phyloP scores from a whole-genome alignment of 192 early-diverging fungal species.

The Dimargaris xerosporica region DNA sequence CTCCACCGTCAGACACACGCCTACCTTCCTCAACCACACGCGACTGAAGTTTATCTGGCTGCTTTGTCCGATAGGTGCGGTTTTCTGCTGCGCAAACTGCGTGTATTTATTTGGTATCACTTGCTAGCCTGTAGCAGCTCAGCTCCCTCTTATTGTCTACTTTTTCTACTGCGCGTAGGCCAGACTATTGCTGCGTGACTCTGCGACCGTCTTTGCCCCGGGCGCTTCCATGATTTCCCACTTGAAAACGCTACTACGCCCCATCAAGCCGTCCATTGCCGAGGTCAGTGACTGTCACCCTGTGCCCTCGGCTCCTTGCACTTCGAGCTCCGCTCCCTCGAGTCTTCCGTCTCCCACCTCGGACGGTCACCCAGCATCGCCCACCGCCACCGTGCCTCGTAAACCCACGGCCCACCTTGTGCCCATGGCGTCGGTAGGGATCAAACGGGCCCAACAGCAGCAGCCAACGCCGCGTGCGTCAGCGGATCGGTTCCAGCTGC shows the following conservation, averaged over 20 bases:
- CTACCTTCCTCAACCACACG: too few relatives aligned
- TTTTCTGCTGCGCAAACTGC: too few relatives aligned
- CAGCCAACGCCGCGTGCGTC: not conserved
- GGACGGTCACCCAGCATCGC: not conserved
- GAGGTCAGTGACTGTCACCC: not conserved
- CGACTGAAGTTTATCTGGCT: too few relatives aligned
- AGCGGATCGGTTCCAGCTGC: constrained; percentile 17
- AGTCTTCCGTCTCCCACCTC: not conserved
- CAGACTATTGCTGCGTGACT: too few relatives aligned
- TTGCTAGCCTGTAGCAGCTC: too few relatives aligned
- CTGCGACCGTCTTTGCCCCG: too few relatives aligned
- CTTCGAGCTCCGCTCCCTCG: not conserved
- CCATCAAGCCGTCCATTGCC: not conserved
- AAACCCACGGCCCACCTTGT: not conserved
- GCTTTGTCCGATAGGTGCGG: too few relatives aligned
- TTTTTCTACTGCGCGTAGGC: too few relatives aligned
- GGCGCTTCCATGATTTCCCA: not conserved
- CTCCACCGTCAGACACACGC: too few relatives aligned
- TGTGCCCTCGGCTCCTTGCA: not conserved
- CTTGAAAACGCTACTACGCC: not conserved
- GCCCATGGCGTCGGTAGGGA: not conserved
- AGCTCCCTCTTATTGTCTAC: too few relatives aligned
- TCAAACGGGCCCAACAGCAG: not conserved
- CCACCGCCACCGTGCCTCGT: not conserved
- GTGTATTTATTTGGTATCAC: too few relatives aligned